phyloP scores from a whole-genome alignment of 306 rosid genomes.

The Mimosa bimucronata region DNA sequence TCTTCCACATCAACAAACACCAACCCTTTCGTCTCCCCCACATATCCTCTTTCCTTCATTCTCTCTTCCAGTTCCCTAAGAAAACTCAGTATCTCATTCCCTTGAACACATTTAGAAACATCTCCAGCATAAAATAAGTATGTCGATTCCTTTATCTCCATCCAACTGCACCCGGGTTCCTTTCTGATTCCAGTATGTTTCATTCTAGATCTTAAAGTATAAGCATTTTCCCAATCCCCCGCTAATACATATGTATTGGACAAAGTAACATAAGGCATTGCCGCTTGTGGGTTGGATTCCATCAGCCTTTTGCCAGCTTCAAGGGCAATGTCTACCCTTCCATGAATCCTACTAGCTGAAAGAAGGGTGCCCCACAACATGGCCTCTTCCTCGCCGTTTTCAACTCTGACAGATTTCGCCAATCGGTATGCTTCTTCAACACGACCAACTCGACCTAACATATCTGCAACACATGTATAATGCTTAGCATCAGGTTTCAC shows the following conservation, averaged over 20 bases:
- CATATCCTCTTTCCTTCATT: constrained; percentile 80
- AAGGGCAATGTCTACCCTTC: constrained; percentile 76
- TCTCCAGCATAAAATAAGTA: constrained; percentile 77
- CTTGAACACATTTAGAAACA: constrained; percentile 44
- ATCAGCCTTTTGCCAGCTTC: constrained; percentile 69
- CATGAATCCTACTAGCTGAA: constrained; percentile 85
- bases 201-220: constrained; percentile 61
- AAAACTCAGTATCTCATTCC: constrained; percentile 50
- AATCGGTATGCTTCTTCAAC: constrained; percentile 64
- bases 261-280: constrained; percentile 69
- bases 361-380: constrained; percentile 82
- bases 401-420: constrained; percentile 65
- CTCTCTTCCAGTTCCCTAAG: constrained; percentile 61
- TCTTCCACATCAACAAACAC: constrained; percentile 79
- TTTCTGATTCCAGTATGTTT: constrained; percentile 61
- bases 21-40: constrained; percentile 63
- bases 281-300: constrained; percentile 66
- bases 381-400: constrained; percentile 46
- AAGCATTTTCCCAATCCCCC: constrained; percentile 80
- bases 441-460: constrained; percentile 78
- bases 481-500: constrained; percentile 70
- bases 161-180: constrained; percentile 91
- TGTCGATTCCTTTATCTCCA: constrained; percentile 68
- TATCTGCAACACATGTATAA: constrained; percentile 73
- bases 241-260: constrained; percentile 72